Evolutionary conservation across 192 early-diverging fungal genomes (phyloP).

Genomic region (Powellomyces hirtus): DNA sequence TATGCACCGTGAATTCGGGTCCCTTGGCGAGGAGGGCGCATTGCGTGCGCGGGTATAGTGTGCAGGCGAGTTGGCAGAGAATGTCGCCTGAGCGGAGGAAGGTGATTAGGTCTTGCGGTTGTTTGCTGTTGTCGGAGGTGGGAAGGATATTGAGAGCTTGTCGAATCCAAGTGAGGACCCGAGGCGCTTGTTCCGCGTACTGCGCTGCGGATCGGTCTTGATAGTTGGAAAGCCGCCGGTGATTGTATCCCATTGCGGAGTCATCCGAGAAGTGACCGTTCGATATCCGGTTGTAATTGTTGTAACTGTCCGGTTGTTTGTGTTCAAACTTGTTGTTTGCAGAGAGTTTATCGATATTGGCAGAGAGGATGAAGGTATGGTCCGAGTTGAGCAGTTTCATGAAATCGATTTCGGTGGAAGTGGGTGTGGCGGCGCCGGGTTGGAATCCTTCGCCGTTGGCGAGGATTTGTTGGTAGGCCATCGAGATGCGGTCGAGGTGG

Average conservation of each 20-base stretch:
- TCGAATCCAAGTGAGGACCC: slow-evolving; percentile 35
- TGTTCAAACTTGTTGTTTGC: slow-evolving; percentile 9
- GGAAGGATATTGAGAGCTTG: not conserved
- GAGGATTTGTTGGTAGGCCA: slow-evolving; percentile 41
- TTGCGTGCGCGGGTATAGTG: slow-evolving; percentile 45
- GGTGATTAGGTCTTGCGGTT: slow-evolving; percentile 18
- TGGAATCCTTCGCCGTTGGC: slow-evolving; percentile 17
- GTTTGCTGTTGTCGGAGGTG: not conserved
- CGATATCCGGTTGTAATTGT: too few species aligned
- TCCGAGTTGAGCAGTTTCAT: slow-evolving; percentile 49
- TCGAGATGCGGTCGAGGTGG: slow-evolving; percentile 37
- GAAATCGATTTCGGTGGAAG: slow-evolving; percentile 40
- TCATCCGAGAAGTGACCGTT: not conserved
- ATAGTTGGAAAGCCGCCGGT: not conserved
- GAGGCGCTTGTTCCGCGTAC: slow-evolving; percentile 44
- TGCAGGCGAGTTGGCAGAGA: slow-evolving; percentile 39
- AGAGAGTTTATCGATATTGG: slow-evolving; percentile 29
- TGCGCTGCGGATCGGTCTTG: slow-evolving; percentile 24
- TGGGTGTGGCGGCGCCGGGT: slow-evolving; percentile 19
- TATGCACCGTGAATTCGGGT: slow-evolving; percentile 51
- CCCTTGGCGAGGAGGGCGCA: slow-evolving; percentile 49
- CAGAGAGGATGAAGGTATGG: slow-evolving; percentile 39
- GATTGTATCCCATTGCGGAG: not conserved
- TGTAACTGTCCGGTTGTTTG: slow-evolving; percentile 1
- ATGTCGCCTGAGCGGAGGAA: slow-evolving; percentile 45